These are phyloP conservation scores for Diaporthe vexans DNA, from an alignment of 2,329 filamentous ascomycete species.

Conservation along the genomic window DNA sequence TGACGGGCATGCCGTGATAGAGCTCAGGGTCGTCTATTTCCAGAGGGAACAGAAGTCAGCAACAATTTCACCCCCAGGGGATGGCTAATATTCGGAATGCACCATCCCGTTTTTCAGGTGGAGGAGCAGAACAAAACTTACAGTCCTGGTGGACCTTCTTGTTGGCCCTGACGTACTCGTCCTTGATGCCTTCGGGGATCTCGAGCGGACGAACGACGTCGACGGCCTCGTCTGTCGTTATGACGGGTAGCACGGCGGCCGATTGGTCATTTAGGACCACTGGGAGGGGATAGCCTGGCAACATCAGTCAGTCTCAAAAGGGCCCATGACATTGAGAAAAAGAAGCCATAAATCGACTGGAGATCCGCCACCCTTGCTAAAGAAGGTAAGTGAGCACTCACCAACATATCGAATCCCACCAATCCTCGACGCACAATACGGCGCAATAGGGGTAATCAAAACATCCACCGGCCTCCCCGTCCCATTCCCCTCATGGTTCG, in stretches of 20 bases:
- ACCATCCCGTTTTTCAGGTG: neutral
- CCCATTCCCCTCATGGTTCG: neutral
- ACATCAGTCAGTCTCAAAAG: neutral
- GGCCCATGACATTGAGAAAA: no score
- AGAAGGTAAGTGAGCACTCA: neutral
- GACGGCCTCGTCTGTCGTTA: slow-evolving; percentile 27
- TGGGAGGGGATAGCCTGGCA: slow-evolving; percentile 1
- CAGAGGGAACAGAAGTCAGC: neutral
- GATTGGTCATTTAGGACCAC: slow-evolving; percentile 30
- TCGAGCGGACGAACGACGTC: slow-evolving; percentile 6
- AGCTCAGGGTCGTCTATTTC: slow-evolving; percentile 19
- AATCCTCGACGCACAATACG: slow-evolving; percentile 21
- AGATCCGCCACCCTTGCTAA: neutral
- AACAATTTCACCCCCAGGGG: neutral
- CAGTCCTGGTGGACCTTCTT: slow-evolving; percentile 24
- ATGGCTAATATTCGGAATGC: no score
- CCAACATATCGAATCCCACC: slow-evolving; percentile 10
- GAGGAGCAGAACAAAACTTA: neutral
- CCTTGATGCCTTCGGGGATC: neutral
- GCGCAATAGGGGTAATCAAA: slow-evolving; percentile 17
- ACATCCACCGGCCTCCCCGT: slow-evolving; percentile 27
- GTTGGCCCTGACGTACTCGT: slow-evolving; percentile 18
- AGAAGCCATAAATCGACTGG: no score
- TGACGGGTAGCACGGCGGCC: slow-evolving; percentile 6
- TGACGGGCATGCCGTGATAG: slow-evolving; percentile 30